Evolutionary conservation across 371 early-diverging fungal species (phyloP).

Genomic region (Mucor piriformis): DNA sequence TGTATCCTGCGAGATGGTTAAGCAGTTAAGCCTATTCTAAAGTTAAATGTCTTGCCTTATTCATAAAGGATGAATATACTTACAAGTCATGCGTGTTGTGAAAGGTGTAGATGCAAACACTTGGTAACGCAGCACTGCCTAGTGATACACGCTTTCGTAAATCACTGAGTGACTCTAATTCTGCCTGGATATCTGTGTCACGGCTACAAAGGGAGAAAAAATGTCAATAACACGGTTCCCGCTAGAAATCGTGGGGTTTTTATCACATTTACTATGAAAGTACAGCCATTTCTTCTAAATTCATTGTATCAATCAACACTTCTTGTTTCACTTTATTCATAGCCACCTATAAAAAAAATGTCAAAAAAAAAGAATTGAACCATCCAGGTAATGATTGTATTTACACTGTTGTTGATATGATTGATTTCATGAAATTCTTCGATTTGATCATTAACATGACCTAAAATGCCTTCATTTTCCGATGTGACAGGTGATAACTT

Average conservation of each 20-base stretch:
- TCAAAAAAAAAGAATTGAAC: not conserved
- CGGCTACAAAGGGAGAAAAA: conserved; percentile 50
- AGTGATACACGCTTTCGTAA: conserved; percentile 79
- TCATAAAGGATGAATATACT: too few species aligned
- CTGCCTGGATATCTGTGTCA: conserved; percentile 72
- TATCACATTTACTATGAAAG: conserved; percentile 59
- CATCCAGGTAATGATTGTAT: too few species aligned
- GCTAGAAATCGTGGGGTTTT: not conserved
- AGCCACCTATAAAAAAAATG: not conserved
- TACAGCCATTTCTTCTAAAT: conserved; percentile 54
- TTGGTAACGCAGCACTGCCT: conserved; percentile 82
- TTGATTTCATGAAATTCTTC: conserved; percentile 14
- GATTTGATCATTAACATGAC: conserved; percentile 5
- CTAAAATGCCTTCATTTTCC: conserved; percentile 38
- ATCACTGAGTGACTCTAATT: conserved; percentile 83
- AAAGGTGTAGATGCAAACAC: conserved; percentile 97
- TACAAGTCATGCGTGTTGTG: conserved; percentile 93
- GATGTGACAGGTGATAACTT: conserved; percentile 24
- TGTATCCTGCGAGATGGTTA: conserved; percentile 77
- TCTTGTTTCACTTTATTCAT: conserved; percentile 10
- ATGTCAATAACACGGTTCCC: not conserved
- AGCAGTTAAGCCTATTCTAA: conserved; percentile 78
- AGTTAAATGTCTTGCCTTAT: too few species aligned
- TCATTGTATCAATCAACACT: conserved; percentile 5
- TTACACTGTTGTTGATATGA: not conserved